phyloP scores from a whole-genome alignment of 169 alveolate genomes.

The Babesia ovis region DNA sequence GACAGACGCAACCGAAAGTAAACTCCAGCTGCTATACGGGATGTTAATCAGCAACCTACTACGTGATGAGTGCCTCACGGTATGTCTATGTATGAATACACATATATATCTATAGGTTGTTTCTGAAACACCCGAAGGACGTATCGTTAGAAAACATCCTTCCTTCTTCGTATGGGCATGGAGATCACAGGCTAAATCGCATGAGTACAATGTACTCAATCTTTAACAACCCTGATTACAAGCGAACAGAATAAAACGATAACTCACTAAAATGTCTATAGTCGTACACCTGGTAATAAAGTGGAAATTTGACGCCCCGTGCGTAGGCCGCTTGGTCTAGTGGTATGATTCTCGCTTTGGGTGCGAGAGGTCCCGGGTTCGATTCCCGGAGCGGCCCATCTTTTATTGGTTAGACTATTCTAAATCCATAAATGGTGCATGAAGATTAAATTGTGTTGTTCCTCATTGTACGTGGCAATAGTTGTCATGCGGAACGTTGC shows the following conservation, averaged over 20 bases:
- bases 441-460: neutral
- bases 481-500: neutral
- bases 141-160: slow-evolving; percentile 44
- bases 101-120: slow-evolving; percentile 22
- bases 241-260: neutral
- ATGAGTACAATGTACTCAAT: slow-evolving; percentile 13
- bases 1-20: slow-evolving; percentile 35
- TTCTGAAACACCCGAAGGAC: slow-evolving; percentile 37
- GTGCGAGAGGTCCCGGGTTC: slow-evolving; percentile 99
- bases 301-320: neutral
- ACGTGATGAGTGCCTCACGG: slow-evolving; percentile 62
- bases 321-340: slow-evolving; percentile 91
- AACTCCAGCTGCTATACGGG: slow-evolving; percentile 38
- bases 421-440: neutral
- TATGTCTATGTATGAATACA: neutral
- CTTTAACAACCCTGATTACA: neutral
- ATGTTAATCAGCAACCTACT: slow-evolving; percentile 49
- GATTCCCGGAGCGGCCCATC: slow-evolving; percentile 95
- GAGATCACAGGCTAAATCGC: slow-evolving; percentile 53
- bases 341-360: slow-evolving; percentile 99
- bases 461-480: slow-evolving; percentile 21
- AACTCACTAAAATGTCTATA: neutral
- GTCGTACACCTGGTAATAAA: neutral
- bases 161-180: slow-evolving; percentile 69
- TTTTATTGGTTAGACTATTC: neutral